These are phyloP conservation scores for Cladophialophora yegresii DNA, from an alignment of 2,329 filamentous ascomycete species.

Conservation along the genomic window DNA sequence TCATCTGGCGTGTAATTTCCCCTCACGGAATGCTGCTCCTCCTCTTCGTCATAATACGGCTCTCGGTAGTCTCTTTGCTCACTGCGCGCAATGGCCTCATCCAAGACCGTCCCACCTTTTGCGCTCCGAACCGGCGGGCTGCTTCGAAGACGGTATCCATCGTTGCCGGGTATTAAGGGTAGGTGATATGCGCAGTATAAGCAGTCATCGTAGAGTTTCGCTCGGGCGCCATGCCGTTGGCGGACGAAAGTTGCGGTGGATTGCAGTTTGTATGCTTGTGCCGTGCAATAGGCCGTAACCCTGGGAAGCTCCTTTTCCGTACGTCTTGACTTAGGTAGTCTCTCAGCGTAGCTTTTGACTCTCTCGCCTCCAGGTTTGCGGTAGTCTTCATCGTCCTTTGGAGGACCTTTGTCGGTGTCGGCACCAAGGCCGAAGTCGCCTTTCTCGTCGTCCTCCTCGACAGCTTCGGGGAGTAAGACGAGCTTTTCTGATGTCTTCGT, in stretches of 20 bases:
- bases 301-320: constrained; percentile 79
- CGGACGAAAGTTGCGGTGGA: constrained; percentile 85
- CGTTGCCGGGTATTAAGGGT: constrained; percentile 78
- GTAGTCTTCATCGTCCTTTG: constrained; percentile 59
- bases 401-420: constrained; percentile 54
- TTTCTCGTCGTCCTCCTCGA: constrained; percentile 57
- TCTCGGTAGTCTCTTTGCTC: constrained; percentile 87
- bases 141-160: constrained; percentile 85
- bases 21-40: constrained; percentile 51
- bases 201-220: constrained; percentile 97
- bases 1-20: constrained; percentile 43
- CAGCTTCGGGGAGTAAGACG: constrained; percentile 86
- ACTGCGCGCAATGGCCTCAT: constrained; percentile 93
- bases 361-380: constrained; percentile 61
- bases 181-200: constrained; percentile 94
- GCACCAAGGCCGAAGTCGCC: constrained; percentile 57
- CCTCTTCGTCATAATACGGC: constrained; percentile 79
- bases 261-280: constrained; percentile 87
- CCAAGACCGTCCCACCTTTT: constrained; percentile 86
- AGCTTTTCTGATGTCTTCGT: constrained; percentile 96
- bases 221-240: constrained; percentile 83
- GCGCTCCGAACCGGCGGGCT: constrained; percentile 90
- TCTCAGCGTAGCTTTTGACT: constrained; percentile 90
- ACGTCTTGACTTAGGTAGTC: constrained; percentile 82
- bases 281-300: constrained; percentile 94